Evolutionary conservation across 257 asterid genomes (phyloP).

Genomic region (Cinchona pubescens): DNA sequence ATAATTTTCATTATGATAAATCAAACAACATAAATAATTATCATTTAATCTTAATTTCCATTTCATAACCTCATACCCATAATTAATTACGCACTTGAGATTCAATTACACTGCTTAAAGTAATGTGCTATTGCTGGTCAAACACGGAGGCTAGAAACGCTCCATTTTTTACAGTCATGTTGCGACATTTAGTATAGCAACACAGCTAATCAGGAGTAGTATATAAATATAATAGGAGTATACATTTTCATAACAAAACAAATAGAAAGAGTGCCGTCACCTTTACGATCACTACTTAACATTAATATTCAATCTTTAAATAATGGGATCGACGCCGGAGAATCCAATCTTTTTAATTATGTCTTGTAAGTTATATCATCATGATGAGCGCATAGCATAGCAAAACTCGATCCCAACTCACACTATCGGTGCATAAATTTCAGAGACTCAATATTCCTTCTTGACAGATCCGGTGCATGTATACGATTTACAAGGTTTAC

Average conservation of each 20-base stretch:
- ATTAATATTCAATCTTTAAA: slow-evolving; percentile 13
- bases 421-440: slow-evolving; percentile 8
- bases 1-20: too few relatives aligned
- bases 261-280: slow-evolving; percentile 49
- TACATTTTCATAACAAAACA: background rate
- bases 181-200: background rate
- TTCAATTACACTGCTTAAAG: too few relatives aligned
- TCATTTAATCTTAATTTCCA: too few relatives aligned
- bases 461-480: background rate
- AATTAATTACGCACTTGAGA: too few relatives aligned
- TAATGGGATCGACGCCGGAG: background rate
- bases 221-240: too few relatives aligned
- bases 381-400: too few relatives aligned
- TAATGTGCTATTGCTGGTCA: slow-evolving; percentile 42
- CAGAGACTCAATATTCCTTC: background rate
- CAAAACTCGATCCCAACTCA: background rate
- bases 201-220: background rate
- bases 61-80: too few relatives aligned
- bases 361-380: background rate
- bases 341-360: too few relatives aligned
- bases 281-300: slow-evolving; percentile 53
- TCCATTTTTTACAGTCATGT: background rate
- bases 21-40: too few relatives aligned
- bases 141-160: slow-evolving; percentile 42
- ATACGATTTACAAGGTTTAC: background rate